Evolutionary conservation across 768 basidiomycete species (phyloP), one percentile per base, ranked within the genome.

Genomic region (Pilatotrama ljubarskyi): DNA sequence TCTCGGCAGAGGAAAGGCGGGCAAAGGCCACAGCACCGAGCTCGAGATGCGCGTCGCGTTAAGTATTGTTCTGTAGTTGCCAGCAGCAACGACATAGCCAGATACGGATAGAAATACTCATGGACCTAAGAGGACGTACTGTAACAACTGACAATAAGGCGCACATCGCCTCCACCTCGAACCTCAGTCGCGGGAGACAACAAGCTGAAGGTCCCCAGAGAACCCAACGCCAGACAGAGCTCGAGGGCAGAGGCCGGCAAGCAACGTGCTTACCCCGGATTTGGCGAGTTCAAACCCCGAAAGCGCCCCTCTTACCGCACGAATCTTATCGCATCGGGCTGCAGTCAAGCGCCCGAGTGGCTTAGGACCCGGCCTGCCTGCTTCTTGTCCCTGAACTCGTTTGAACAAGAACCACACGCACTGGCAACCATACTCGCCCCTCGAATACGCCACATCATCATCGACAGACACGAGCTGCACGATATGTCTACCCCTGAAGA

Each of bases 331-430:
- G 51, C 48, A 57, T 56, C 44, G 42, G 32, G 51, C 36, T 36
- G 50, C 40, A 48, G 44, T 5, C 40, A 59, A 35, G 25, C 52
- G 57, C 58, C 47, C 51, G 43, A 40, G 62, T 63, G 53, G 62
- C 58, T 46, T 59, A 53, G 56, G 58, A 48, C 43, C 51, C 26
- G 5, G 55, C 46, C 52, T 49, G 59, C 48, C 32, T 56, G 61
- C 61, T 62, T 62, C 61, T n/a, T 32, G 61, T 58, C 61, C 61
- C 61, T 62, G 61, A 62, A 26, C 61, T 40, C 55, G 36, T 62
- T 62, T 56, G 56, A 58, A 62, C 61, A 60, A 64, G 54, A 56
- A 52, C 62, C 62, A 52, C 62, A 63, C 55, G 55, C 62, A 50
- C 41, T 41, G 26, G 26, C 55, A 25, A 35, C 54, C 48, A 50